phyloP scores from a whole-genome alignment of 163 green algal genomes.

The Prototheca wickerhamii region DNA sequence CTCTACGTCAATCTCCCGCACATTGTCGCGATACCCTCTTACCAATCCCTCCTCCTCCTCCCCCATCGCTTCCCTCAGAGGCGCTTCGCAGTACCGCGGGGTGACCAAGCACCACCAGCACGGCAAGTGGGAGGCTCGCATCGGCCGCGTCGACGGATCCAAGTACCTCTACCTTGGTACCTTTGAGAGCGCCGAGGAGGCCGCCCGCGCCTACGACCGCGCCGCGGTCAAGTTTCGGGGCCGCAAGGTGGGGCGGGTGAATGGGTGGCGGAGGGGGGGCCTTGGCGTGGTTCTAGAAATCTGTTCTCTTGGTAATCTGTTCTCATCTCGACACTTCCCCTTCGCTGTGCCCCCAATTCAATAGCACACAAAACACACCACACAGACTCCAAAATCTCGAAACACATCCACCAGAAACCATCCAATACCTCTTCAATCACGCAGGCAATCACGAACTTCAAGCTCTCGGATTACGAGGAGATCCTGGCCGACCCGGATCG shows the following conservation, averaged over 20 bases:
- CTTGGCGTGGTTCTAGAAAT: no score
- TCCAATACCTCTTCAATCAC: neutral
- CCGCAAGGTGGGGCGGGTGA: constrained; percentile 29
- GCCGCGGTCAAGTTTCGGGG: constrained; percentile 54
- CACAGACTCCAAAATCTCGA: no score
- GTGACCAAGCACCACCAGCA: constrained; percentile 82
- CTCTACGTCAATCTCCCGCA: neutral
- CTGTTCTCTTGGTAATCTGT: no score
- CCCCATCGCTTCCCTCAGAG: constrained; percentile 17
- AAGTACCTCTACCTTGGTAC: constrained; percentile 41
- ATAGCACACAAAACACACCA: no score
- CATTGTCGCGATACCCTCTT: no score
- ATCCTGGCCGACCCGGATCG: constrained; percentile 21
- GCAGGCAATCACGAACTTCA: constrained; percentile 34
- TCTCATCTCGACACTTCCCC: no score
- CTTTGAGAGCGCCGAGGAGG: constrained; percentile 30
- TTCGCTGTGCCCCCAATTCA: no score
- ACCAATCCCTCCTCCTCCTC: neutral
- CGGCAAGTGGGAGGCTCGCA: constrained; percentile 79
- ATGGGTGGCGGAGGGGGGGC: neutral
- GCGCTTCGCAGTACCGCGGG: constrained; percentile 57
- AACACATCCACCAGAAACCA: neutral
- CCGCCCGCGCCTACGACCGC: constrained; percentile 37
- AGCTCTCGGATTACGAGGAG: constrained; percentile 20
- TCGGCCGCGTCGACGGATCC: constrained; percentile 51